These are phyloP conservation scores for Grammothele lineata DNA, from an alignment of 768 basidiomycete species.

Conservation along the genomic window DNA sequence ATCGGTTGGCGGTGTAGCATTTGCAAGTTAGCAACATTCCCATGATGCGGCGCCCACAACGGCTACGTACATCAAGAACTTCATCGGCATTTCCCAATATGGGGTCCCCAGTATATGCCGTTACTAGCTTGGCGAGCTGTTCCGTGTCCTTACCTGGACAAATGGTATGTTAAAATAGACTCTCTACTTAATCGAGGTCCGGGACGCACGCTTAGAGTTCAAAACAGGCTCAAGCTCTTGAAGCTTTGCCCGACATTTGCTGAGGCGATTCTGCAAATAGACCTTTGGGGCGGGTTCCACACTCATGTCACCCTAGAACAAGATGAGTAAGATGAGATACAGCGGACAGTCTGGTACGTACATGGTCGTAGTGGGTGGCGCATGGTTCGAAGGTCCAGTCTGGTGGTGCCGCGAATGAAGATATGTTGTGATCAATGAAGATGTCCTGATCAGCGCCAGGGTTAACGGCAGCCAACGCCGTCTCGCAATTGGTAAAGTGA, in stretches of 20 bases:
- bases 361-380: slow-evolving; percentile 70
- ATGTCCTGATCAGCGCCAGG: slow-evolving; percentile 60
- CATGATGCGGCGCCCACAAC: slow-evolving; percentile 14
- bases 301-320: slow-evolving; percentile 50
- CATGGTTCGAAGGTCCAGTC: slow-evolving; percentile 80
- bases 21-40: slow-evolving; percentile 14
- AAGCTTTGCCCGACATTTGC: slow-evolving; percentile 55
- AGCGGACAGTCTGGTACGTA: slow-evolving; percentile 26
- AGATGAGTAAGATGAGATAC: neutral
- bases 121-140: slow-evolving; percentile 42
- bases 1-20: neutral
- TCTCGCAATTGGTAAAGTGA: slow-evolving; percentile 43
- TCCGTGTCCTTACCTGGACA: slow-evolving; percentile 50
- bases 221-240: slow-evolving; percentile 56
- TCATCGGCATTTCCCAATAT: slow-evolving; percentile 52
- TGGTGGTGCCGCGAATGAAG: slow-evolving; percentile 56
- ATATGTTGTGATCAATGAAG: slow-evolving; percentile 68
- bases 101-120: slow-evolving; percentile 44
- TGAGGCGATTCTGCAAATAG: slow-evolving; percentile 76
- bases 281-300: slow-evolving; percentile 70
- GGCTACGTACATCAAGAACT: slow-evolving; percentile 18
- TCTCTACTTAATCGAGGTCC: slow-evolving; percentile 2
- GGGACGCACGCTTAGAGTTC: slow-evolving; percentile 53
- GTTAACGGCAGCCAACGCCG: slow-evolving; percentile 48
- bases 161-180: too few species aligned